Evolutionary conservation across 2,329 filamentous ascomycete genomes (phyloP).

Genomic region (Ceratocystis variospora): DNA sequence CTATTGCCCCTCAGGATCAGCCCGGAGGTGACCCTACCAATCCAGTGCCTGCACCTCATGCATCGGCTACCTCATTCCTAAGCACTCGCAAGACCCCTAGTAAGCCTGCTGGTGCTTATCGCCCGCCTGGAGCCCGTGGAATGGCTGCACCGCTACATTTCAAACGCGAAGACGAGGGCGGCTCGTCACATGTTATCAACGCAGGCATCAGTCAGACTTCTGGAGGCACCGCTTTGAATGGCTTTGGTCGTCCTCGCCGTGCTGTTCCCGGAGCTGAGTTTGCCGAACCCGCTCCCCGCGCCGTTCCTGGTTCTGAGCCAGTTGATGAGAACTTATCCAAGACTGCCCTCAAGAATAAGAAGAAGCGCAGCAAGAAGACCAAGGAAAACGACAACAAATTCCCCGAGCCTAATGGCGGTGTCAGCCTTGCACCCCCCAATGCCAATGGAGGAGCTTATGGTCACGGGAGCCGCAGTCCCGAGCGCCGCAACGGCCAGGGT

Average conservation of each 20-base stretch:
- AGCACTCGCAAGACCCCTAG: conserved; percentile 84
- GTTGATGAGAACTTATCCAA: conserved; percentile 68
- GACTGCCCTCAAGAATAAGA: conserved; percentile 89
- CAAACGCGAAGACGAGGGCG: conserved; percentile 94
- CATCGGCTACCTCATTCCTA: conserved; percentile 69
- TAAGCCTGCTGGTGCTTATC: conserved; percentile 93
- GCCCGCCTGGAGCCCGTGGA: conserved; percentile 84
- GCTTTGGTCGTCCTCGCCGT: conserved; percentile 64
- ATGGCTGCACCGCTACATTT: conserved; percentile 82
- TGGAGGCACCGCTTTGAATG: conserved; percentile 49
- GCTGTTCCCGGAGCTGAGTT: conserved; percentile 79
- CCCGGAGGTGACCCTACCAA: conserved; percentile 55
- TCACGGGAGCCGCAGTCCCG: conserved; percentile 48
- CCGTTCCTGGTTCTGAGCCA: conserved; percentile 49
- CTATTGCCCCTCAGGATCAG: conserved; percentile 49
- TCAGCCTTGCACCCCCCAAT: conserved; percentile 35
- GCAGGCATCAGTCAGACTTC: conserved; percentile 39
- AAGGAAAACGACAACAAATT: conserved; percentile 59
- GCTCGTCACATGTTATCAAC: conserved; percentile 70
- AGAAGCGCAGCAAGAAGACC: conserved; percentile 86
- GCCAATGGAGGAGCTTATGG: conserved; percentile 26
- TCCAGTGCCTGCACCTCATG: conserved; percentile 62
- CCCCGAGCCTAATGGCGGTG: conserved; percentile 34
- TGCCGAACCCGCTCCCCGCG: conserved; percentile 52
- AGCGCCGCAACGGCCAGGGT: conserved; percentile 40